Conservation (phyloP, 768 basidiomycete genomes). For the Leccinum longicurvipes region DNA sequence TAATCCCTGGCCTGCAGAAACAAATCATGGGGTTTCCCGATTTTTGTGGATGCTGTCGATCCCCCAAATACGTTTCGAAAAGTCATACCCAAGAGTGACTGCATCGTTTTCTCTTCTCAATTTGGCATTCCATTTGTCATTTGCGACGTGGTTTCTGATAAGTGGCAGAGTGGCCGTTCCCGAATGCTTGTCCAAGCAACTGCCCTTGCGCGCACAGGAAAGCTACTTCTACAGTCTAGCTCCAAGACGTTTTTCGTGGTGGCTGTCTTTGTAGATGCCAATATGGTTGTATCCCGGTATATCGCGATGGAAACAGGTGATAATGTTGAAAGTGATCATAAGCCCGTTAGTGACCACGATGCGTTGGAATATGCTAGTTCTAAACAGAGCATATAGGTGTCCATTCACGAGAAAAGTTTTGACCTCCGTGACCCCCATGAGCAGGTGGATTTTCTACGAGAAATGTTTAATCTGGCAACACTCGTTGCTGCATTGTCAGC, state of each 20-base stretch:
- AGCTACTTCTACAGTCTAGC: background rate
- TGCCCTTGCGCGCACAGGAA: background rate
- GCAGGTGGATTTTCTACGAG: no score
- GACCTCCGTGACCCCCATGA: no score
- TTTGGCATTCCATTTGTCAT: conserved; percentile 9
- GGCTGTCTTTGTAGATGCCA: conserved; percentile 4
- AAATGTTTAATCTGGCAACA: no score
- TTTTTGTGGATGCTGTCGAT: background rate
- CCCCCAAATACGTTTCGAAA: background rate
- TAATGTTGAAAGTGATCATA: no score
- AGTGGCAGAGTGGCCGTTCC: background rate
- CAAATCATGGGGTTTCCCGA: conserved; percentile 6
- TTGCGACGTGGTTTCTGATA: conserved; percentile 4
- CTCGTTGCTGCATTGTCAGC: no score
- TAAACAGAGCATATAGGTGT: no score
- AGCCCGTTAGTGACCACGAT: no score
- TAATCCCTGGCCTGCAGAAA: conserved; percentile 7
- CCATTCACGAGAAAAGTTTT: no score
- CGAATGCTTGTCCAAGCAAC: conserved; percentile 18
- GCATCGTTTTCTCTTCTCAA: background rate
- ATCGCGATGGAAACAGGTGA: conserved; percentile 2
- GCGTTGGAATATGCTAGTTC: no score
- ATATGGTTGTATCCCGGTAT: conserved; percentile 5
- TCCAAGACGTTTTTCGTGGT: conserved; percentile 10
- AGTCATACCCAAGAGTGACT: conserved; percentile 5